A percentile compares a stretch with the other conserved stretches of the same genome.
Conservation (phyloP, 805 yeast species). For the Starmera caribaea region DNA sequence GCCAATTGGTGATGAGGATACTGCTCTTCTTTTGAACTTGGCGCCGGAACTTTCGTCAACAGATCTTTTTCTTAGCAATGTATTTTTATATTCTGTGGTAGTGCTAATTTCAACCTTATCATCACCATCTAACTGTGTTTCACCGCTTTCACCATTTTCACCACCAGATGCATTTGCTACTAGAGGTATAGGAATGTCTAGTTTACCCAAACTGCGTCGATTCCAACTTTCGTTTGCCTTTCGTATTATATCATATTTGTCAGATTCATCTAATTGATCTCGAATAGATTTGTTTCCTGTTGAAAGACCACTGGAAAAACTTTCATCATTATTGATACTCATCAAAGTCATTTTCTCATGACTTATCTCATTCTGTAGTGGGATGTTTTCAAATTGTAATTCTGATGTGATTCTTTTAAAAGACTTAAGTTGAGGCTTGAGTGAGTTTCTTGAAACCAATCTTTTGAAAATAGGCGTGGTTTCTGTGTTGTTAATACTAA, state of each 20-base stretch:
- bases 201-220: constrained; percentile 7
- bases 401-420: constrained; percentile 16
- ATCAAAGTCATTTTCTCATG: constrained; percentile 18
- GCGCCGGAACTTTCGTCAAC: constrained; percentile 8
- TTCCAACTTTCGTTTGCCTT: constrained; percentile 21
- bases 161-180: too few relatives aligned
- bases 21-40: constrained; percentile 17
- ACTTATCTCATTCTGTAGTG: constrained; percentile 16
- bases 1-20: constrained; percentile 17
- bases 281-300: neutral
- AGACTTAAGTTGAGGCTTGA: constrained; percentile 19
- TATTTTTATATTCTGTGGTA: neutral
- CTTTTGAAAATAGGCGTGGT: constrained; percentile 19
- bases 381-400: constrained; percentile 15
- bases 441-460: constrained; percentile 11
- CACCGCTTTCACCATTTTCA: too few relatives aligned
- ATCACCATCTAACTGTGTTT: neutral
- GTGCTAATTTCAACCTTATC: neutral
- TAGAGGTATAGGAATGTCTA: neutral
- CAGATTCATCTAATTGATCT: constrained; percentile 2
- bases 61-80: constrained; percentile 11
- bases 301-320: constrained; percentile 1
- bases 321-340: constrained; percentile 15
- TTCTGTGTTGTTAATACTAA: constrained; percentile 1
- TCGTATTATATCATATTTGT: constrained; percentile 18